Conservation (phyloP, 2,329 filamentous ascomycete genomes). For the Claviceps pusilla region DNA sequence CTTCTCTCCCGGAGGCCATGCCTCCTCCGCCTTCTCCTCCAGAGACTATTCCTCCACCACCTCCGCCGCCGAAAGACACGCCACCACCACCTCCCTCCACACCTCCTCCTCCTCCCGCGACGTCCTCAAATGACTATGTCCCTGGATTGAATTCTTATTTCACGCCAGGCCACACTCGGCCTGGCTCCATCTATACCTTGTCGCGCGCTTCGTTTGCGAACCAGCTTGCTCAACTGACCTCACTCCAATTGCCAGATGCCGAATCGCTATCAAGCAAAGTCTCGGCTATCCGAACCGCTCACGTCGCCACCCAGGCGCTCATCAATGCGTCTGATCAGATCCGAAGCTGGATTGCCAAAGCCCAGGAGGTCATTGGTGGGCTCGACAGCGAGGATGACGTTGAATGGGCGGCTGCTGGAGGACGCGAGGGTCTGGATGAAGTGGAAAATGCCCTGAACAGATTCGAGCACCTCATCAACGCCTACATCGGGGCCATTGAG, state of each 20-base stretch:
- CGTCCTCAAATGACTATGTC: constrained; percentile 27
- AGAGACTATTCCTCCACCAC: constrained; percentile 10
- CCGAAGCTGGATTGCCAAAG: constrained; percentile 82
- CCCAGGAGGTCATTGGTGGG: constrained; percentile 72
- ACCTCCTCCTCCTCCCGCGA: constrained; percentile 14
- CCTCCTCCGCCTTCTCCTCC: constrained; percentile 11
- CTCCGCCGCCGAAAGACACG: constrained; percentile 24
- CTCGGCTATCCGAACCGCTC: constrained; percentile 67
- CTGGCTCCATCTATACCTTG: constrained; percentile 85
- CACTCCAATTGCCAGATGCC: constrained; percentile 75
- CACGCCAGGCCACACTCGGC: constrained; percentile 49
- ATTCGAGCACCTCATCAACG: constrained; percentile 79
- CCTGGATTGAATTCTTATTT: constrained; percentile 47
- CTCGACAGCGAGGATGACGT: constrained; percentile 93
- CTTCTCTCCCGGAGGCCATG: constrained; percentile 19
- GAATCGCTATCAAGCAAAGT: constrained; percentile 71
- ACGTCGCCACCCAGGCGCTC: constrained; percentile 68
- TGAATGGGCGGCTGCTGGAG: constrained; percentile 86
- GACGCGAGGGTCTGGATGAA: constrained; percentile 62
- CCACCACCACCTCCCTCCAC: constrained; percentile 17
- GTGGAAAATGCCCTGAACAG: constrained; percentile 61
- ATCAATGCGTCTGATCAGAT: constrained; percentile 86
- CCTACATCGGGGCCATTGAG: constrained; percentile 90
- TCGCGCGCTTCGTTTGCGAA: constrained; percentile 85
- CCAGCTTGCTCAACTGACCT: constrained; percentile 82